Conservation (phyloP, 169 alveolate genomes). For the Eimeria maxima region DNA sequence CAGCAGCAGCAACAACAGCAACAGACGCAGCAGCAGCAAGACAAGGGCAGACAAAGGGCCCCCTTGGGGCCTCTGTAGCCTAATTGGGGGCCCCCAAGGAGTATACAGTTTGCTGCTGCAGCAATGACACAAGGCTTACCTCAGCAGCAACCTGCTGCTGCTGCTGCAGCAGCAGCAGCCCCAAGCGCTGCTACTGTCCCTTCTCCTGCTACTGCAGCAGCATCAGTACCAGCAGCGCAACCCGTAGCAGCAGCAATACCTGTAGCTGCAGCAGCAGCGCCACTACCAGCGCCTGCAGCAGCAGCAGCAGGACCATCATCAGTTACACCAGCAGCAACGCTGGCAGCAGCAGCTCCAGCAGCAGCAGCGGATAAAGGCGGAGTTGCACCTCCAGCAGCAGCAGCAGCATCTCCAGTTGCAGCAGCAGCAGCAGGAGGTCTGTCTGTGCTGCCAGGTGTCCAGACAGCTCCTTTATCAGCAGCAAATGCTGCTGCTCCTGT, state of each 20-base stretch:
- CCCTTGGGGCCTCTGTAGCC: too few species aligned
- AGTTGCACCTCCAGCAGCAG: too few species aligned
- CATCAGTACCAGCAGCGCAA: not conserved
- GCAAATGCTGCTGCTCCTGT: not conserved
- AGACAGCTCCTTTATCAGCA: not conserved
- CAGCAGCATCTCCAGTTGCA: not conserved
- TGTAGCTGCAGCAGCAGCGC: not conserved
- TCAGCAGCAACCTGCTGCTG: too few species aligned
- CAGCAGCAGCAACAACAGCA: too few species aligned
- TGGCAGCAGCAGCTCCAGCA: not conserved
- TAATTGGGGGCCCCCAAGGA: too few species aligned
- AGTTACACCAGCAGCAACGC: not conserved
- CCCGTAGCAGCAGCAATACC: slow-evolving; percentile 19
- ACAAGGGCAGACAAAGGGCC: too few species aligned
- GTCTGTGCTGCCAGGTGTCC: not conserved
- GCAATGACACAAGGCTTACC: not conserved
- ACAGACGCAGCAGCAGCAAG: too few species aligned
- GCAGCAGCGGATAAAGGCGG: too few species aligned
- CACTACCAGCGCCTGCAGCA: not conserved
- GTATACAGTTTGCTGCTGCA: too few species aligned
- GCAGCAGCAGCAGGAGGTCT: slow-evolving; percentile 22
- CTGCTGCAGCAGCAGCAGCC: not conserved
- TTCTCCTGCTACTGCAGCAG: not conserved
- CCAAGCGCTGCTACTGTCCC: not conserved
- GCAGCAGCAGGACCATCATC: slow-evolving; percentile 20